phyloP scores from a whole-genome alignment of 192 early-diverging fungal species.

The Backusella australiensis region DNA sequence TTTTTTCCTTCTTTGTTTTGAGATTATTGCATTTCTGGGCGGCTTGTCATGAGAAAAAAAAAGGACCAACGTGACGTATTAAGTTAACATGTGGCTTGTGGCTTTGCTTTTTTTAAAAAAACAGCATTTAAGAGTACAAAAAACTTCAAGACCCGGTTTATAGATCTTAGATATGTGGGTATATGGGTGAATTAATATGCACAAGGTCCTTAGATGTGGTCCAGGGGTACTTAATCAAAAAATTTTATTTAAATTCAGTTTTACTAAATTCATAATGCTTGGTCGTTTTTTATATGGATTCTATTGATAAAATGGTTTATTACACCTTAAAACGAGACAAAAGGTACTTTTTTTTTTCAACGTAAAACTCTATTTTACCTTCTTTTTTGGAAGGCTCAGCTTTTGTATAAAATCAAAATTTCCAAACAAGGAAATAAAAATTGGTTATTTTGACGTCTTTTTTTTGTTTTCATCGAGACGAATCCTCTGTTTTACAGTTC shows the following conservation, averaged over 20 bases:
- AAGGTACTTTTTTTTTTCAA: background rate
- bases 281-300: no score
- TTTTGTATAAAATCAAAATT: background rate
- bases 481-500: no score
- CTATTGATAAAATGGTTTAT: no score
- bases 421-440: background rate
- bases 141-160: background rate
- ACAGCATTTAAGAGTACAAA: background rate
- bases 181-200: no score
- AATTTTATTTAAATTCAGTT: background rate
- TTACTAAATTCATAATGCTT: no score
- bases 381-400: background rate
- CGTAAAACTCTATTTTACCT: background rate
- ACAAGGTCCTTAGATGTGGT: background rate
- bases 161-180: background rate
- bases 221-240: background rate
- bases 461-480: no score
- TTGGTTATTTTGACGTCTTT: background rate
- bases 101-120: background rate
- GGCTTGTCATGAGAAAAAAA: conserved; percentile 7
- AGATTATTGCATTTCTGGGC: background rate
- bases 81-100: background rate
- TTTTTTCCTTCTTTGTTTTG: conserved; percentile 6
- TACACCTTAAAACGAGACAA: background rate
- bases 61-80: background rate